Evolutionary conservation across 257 asterid genomes (phyloP), one percentile per base, ranked within the genome.

Genomic region (Solanum bulbocastanum): DNA sequence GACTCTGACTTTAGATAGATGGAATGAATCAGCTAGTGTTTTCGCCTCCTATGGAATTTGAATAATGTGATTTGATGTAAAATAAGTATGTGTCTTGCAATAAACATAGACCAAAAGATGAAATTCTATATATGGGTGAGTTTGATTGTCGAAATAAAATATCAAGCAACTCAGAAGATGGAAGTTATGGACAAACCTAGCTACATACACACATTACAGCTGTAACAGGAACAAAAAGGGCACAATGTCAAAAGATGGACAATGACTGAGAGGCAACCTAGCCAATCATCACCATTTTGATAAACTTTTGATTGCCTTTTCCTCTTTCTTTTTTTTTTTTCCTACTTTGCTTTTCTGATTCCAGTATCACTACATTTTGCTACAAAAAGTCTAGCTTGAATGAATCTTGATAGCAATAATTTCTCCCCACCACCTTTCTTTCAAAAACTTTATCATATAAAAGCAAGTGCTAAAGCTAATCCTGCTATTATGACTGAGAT

Each of bases 211-310:
- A 73, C 60, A 83, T 32, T 49, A 89, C 93, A 93, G 95, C 94
- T 92, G 94, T 91, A 90, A 88, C 18, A 36, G 44, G 49, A 82
- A 40, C 83, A 76, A 75, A 82, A 86, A 32, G 90, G 62, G 84
- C 87, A 83, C 69, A 86, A 60, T 90, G 90, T 90, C 89, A 90
- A 91, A 86, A 88, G 91, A 88, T 81, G 90, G 68, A 86, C 81
- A 85, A 90, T 69, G 36, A 90, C 58, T 72, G 87, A 86, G 87
- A 89, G 76, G 86, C 90, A 69, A 72, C 69, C 35, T 23, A 75
- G 89, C 93, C 93, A 92, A 93, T 94, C 94, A 94, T 94, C 88
- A 83, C 92, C 84, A 89, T 23, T 92, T 94, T 94, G 95, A 93
- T 86, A 92, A 89, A 92, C 89, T 89, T 90, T 92, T 74, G 86